Base-by-base conservation (phyloP, 768 basidiomycete species). In the Tricholoma terreum region DNA sequence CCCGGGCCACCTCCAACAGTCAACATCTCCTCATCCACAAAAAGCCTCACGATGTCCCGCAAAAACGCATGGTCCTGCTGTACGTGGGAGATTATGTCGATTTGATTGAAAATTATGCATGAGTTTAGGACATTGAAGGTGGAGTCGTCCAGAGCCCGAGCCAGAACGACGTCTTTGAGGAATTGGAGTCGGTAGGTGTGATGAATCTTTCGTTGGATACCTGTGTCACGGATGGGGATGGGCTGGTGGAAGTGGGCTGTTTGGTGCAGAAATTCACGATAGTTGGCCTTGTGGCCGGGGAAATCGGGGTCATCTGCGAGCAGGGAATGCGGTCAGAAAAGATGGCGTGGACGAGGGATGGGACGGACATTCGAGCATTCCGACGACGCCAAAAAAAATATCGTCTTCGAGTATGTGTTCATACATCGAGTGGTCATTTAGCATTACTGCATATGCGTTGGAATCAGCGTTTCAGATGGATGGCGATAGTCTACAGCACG, bases 61-160 rank as follows among this genome's bases (percentile, higher is more conserved):
- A 98, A 76, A 69, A 98, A 90, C 10, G 73, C 68, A 1, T 80
- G 81, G 64, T 97, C 91, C 56, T 80, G 82, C 68, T 94, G 90
- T 33, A 98, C 83, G 67, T 96, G 86, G 50, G 80, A 84, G 66
- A 99, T 94, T 67, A 99, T 98, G 73, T 99, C 97, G 65, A 96
- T 94, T 71, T 99, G 96, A 75, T 98, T 97, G 82, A 95, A 98
- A 68, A 98, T 93, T 71, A 99, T 94, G 73, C 92, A 92, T 1
- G 93, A 94, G 73, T 94, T 98, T 67, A 98, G 84, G 65, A 97
- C 92, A 67, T 93, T 94, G 81, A 98, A 96, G 0, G 95, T 98
- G 2, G 92, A 89, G 71, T 99, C 97, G 65, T 99, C 97, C 50
- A 98, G 83, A 1, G 89, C 87, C 15, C 97, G 88, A 0, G 94